phyloP scores from a whole-genome alignment of 2,329 filamentous ascomycete genomes.

The Aquanectria penicillioides region DNA sequence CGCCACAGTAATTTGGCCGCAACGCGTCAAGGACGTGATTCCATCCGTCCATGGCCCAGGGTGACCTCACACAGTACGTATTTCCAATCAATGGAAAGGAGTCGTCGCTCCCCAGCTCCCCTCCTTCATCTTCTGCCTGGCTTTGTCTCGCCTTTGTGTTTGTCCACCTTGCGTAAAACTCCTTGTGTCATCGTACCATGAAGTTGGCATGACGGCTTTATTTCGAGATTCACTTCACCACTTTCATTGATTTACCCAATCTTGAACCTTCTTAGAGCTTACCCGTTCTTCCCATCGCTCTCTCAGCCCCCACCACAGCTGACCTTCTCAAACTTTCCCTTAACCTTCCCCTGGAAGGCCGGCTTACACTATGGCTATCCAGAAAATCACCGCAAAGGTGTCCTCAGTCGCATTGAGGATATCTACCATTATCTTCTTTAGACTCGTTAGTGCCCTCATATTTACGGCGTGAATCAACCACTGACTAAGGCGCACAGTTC shows the following conservation, averaged over 20 bases:
- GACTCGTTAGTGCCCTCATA: slow-evolving; percentile 45
- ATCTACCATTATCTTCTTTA: slow-evolving; percentile 49
- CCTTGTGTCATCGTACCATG: slow-evolving; percentile 13
- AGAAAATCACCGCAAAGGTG: slow-evolving; percentile 45
- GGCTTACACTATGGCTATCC: slow-evolving; percentile 43
- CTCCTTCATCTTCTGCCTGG: slow-evolving; percentile 21
- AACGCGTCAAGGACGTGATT: slow-evolving; percentile 22
- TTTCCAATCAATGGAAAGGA: slow-evolving; percentile 12
- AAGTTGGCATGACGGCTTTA: slow-evolving; percentile 23
- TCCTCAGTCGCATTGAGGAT: slow-evolving; percentile 52
- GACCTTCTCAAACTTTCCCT: slow-evolving; percentile 15
- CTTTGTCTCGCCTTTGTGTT: slow-evolving; percentile 1
- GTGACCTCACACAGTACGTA: slow-evolving; percentile 27
- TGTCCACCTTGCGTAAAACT: not conserved
- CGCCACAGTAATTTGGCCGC: slow-evolving; percentile 15
- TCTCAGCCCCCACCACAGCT: slow-evolving; percentile 8
- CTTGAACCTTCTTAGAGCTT: not conserved
- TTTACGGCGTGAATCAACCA: not conserved
- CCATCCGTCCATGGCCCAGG: not conserved
- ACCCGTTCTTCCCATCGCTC: not conserved
- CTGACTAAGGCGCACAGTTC: slow-evolving; percentile 43
- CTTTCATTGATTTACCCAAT: slow-evolving; percentile 31
- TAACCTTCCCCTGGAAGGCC: slow-evolving; percentile 20
- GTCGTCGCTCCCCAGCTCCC: too few relatives aligned
- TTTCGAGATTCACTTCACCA: slow-evolving; percentile 27